Evolutionary conservation across 192 early-diverging fungal species (phyloP), one percentile per base, ranked within the genome.

Genomic region (Obelidium mucronatum): DNA sequence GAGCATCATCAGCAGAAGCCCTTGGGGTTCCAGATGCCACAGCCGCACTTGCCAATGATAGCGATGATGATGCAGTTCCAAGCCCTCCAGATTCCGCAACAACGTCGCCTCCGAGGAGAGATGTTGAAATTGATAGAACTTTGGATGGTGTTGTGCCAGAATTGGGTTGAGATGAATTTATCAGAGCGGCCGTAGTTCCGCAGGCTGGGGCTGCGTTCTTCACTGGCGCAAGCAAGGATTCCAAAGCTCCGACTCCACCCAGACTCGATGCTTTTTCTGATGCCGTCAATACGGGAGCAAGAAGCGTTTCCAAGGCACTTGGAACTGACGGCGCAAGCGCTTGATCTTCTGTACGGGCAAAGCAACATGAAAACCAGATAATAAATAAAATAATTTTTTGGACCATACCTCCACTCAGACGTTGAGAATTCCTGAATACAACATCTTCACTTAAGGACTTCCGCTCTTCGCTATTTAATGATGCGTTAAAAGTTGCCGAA

Each of bases 281-380:
- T 11, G 66, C 30, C 28, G 48, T 52, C 3, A 51, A 6, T 22
- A 40, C 30, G 4, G 66, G 66, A 3, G 66, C 37, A 4, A 68
- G 44, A 8, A 68, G 42, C 15, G 66, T 39, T 68, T 68, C 66
- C 3, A 68, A 30, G 11, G 66, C 66, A 33, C 34, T 68, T 17
- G 66, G 66, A n/a, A n/a, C n/a, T n/a, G n/a, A n/a, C n/a, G n/a
- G n/a, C n/a, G n/a, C n/a, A n/a, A n/a, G n/a, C n/a, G n/a, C n/a
- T n/a, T n/a, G n/a, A n/a, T n/a, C n/a, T n/a, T n/a, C n/a, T n/a
- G n/a, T n/a, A n/a, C n/a, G n/a, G n/a, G n/a, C n/a, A n/a, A n/a
- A n/a, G n/a, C n/a, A n/a, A n/a, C n/a, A n/a, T n/a, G n/a, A n/a
- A n/a, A n/a, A n/a, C n/a, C n/a, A n/a, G n/a, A n/a, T n/a, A n/a